Evolutionary conservation across 352 stramenopile species (phyloP).

Genomic region (Phytopythium boreale): DNA sequence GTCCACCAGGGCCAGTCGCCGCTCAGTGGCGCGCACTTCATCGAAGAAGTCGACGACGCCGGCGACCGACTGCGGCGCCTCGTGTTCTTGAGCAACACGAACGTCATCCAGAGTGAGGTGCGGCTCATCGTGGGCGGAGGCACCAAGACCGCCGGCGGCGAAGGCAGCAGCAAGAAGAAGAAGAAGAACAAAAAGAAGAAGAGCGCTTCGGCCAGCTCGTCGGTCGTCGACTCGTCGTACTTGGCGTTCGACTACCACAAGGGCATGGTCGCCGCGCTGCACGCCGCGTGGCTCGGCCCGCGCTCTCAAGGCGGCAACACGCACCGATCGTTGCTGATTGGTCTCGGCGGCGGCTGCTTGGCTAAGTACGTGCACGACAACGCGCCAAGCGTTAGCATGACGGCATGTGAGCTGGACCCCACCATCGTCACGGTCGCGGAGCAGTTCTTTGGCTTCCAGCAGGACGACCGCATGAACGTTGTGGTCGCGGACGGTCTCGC

Average conservation of each 20-base stretch:
- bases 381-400: conserved; percentile 43
- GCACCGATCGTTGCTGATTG: conserved; percentile 53
- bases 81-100: conserved; percentile 69
- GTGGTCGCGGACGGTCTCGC: conserved; percentile 48
- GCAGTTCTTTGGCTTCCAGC: conserved; percentile 66
- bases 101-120: conserved; percentile 79
- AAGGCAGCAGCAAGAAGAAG: conserved; percentile 61
- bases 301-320: neutral
- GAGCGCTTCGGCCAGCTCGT: conserved; percentile 13
- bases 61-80: conserved; percentile 50
- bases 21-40: conserved; percentile 62
- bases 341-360: conserved; percentile 67
- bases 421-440: conserved; percentile 57
- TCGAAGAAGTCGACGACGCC: conserved; percentile 65
- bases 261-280: conserved; percentile 63
- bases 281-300: conserved; percentile 29
- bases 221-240: conserved; percentile 50
- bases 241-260: conserved; percentile 80
- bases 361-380: conserved; percentile 65
- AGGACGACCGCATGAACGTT: conserved; percentile 38
- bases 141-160: conserved; percentile 14
- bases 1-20: conserved; percentile 45
- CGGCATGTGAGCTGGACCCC: conserved; percentile 63
- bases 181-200: conserved; percentile 63
- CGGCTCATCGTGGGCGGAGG: conserved; percentile 25